phyloP scores from a whole-genome alignment of 805 yeast species.

The Ogataea angusta region DNA sequence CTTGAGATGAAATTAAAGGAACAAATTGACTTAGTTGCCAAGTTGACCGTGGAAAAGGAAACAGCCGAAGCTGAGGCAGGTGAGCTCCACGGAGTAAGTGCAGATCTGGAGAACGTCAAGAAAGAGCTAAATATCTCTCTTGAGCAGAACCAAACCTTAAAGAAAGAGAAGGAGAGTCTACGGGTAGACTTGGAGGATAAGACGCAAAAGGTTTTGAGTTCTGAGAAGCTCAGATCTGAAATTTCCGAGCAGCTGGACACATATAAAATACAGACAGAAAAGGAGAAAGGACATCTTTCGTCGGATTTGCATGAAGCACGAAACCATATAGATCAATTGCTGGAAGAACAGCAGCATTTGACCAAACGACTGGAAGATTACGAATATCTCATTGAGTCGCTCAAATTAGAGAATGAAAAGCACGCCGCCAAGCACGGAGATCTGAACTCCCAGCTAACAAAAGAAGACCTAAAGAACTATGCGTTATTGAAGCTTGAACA shows the following conservation, averaged over 20 bases:
- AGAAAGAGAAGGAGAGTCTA: not conserved
- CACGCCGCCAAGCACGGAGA: slow-evolving; percentile 5
- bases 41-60: too few relatives aligned
- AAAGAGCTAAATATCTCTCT: not conserved
- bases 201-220: not conserved
- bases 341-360: slow-evolving; percentile 1
- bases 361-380: slow-evolving; percentile 1
- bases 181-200: not conserved
- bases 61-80: too few relatives aligned
- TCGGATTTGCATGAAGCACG: not conserved
- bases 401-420: slow-evolving; percentile 4
- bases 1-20: too few relatives aligned
- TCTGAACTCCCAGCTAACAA: slow-evolving; percentile 1
- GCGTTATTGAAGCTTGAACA: slow-evolving; percentile 8
- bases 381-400: slow-evolving; percentile 4
- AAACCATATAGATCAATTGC: not conserved
- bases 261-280: not conserved
- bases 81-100: too few relatives aligned
- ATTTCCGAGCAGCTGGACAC: not conserved
- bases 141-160: not conserved
- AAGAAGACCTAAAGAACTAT: slow-evolving; percentile 8
- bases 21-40: too few relatives aligned
- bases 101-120: too few relatives aligned
- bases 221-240: not conserved
- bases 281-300: not conserved